phyloP scores from a whole-genome alignment of 306 rosid genomes.

The Pyrus communis region DNA sequence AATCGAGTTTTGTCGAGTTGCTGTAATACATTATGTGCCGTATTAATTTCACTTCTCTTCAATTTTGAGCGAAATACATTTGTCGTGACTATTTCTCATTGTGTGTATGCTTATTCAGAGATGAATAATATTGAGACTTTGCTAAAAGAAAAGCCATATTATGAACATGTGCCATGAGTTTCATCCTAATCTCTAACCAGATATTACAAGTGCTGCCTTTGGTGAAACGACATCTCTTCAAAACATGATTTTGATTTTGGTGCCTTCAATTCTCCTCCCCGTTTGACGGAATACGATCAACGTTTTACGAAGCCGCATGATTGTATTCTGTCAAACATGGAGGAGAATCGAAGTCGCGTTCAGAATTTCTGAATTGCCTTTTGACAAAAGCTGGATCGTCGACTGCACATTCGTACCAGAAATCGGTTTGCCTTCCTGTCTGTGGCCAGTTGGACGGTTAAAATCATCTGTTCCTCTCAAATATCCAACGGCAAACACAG shows the following conservation, averaged over 20 bases:
- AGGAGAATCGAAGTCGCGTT: too few relatives aligned
- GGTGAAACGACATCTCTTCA: too few relatives aligned
- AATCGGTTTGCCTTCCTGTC: slow-evolving; percentile 14
- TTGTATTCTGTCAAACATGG: too few relatives aligned
- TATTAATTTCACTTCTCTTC: neutral
- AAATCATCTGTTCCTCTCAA: neutral
- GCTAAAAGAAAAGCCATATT: neutral
- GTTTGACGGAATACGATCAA: too few relatives aligned
- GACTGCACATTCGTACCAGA: neutral
- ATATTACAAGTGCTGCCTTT: too few relatives aligned
- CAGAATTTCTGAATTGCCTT: neutral
- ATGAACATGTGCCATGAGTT: slow-evolving; percentile 2
- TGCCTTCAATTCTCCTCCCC: too few relatives aligned
- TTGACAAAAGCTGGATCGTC: neutral
- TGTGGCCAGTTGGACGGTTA: slow-evolving; percentile 21
- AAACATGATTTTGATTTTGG: too few relatives aligned
- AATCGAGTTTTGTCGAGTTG: neutral
- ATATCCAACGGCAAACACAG: slow-evolving; percentile 6
- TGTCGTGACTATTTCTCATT: neutral
- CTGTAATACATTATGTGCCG: neutral
- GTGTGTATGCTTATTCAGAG: neutral
- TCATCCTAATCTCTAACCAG: neutral
- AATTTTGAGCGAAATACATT: neutral
- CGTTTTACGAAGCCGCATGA: too few relatives aligned
- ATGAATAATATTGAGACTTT: neutral